Conservation (phyloP, 2,329 filamentous ascomycete species). For the Fusarium acutatum region DNA sequence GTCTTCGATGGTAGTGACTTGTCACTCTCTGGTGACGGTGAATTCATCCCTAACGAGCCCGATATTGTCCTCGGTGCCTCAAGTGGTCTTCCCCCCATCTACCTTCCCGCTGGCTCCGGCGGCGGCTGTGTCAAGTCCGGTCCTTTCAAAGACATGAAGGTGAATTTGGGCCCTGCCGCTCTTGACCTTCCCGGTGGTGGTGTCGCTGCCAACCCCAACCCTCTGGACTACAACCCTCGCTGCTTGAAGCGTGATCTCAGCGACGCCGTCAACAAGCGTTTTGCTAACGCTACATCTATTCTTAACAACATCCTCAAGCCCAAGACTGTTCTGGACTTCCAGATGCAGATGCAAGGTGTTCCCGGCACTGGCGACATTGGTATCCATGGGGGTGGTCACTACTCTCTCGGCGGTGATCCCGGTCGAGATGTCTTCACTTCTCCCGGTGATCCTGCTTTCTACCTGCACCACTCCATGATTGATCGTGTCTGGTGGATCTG, state of each 20-base stretch:
- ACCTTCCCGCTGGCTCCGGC: constrained; percentile 58
- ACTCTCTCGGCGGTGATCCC: constrained; percentile 52
- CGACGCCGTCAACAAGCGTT: constrained; percentile 35
- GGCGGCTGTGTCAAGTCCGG: constrained; percentile 64
- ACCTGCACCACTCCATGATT: constrained; percentile 45
- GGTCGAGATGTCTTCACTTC: constrained; percentile 51
- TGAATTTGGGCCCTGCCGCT: constrained; percentile 52
- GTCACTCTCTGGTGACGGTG: constrained; percentile 57
- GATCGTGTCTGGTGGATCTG: constrained; percentile 44
- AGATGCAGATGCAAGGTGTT: constrained; percentile 55
- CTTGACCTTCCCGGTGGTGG: constrained; percentile 41
- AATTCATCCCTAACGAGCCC: constrained; percentile 32
- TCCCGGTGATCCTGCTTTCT: constrained; percentile 50
- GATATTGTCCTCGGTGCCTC: constrained; percentile 39
- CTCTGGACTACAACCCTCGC: constrained; percentile 53
- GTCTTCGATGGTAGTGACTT: constrained; percentile 59
- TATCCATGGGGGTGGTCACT: constrained; percentile 52
- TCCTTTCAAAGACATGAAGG: constrained; percentile 55
- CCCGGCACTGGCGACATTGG: constrained; percentile 40
- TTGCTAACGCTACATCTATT: constrained; percentile 43
- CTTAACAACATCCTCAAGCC: constrained; percentile 50
- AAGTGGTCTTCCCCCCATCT: constrained; percentile 38
- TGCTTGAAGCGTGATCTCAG: constrained; percentile 52
- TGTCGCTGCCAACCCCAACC: constrained; percentile 30
- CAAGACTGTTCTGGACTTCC: constrained; percentile 52